Evolutionary conservation across 805 yeast species (phyloP), one percentile per base, ranked within the genome.

Genomic region (Cephaloascus fragrans): DNA sequence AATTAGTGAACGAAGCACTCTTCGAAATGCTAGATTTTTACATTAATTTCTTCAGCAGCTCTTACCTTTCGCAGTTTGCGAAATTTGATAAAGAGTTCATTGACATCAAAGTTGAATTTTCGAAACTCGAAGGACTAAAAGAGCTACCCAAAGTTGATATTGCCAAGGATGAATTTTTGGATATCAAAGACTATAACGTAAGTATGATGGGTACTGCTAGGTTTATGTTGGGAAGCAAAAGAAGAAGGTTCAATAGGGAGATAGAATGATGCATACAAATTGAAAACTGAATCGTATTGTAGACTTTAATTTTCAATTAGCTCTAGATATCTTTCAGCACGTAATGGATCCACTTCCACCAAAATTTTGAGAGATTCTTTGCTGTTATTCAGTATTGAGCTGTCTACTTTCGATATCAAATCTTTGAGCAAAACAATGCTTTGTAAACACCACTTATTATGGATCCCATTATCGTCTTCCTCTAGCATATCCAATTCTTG

Each of bases 401-500:
- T n/a, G n/a, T n/a, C n/a, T n/a, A n/a, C n/a, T n/a, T n/a, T n/a
- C n/a, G n/a, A n/a, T n/a, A n/a, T n/a, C n/a, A n/a, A n/a, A n/a
- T n/a, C n/a, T n/a, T n/a, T 66, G 32, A 77, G 59, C 19, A 69
- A 66, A 26, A 81, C 56, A 17, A 77, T 61, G 10, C 74, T 64
- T 48, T 84, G 82, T 43, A 85, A 57, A 50, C 96, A 88, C 90
- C 95, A 83, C 36, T 68, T 69, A 50, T 81, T 79, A 41, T 79
- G 85, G 39, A 51, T 55, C 1, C 74, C 79, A 40, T 62, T 68
- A 49, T 86, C 88, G 4, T 77, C 85, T 26, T 69, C 64, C 51
- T 93, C 97, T 36, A 85, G 69, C 28, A 73, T 78, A 49, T 83
- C 79, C 39, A 89, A 67, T 44, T 83, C 87, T 4, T 67, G 52